A percentile compares a stretch with the other conserved stretches of the same genome.
phyloP scores from a whole-genome alignment of 177 flowering plant genomes.

The Tripterygium wilfordii region DNA sequence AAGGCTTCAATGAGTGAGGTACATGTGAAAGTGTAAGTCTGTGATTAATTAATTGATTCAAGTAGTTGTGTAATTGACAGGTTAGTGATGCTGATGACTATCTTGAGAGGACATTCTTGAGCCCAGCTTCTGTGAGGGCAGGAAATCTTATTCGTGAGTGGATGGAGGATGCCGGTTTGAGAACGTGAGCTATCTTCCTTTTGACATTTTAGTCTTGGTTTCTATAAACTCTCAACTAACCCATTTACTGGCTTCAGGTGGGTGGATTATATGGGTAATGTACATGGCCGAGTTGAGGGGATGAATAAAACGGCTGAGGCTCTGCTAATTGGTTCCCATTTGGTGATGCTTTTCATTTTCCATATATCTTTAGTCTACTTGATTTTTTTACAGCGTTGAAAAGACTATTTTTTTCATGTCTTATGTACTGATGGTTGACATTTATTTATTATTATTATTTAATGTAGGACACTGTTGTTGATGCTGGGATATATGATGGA shows the following conservation, averaged over 20 bases:
- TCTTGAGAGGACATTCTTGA: conserved; percentile 92
- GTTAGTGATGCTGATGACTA: conserved; percentile 78
- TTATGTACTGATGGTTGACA: conserved; percentile 13
- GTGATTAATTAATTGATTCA: neutral
- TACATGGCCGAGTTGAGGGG: conserved; percentile 90
- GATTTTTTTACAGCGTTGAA: neutral
- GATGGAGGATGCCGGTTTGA: conserved; percentile 98
- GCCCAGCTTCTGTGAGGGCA: conserved; percentile 81
- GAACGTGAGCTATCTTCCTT: conserved; percentile 52
- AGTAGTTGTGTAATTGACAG: conserved; percentile 28
- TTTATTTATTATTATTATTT: conserved; percentile 14
- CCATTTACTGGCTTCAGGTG: conserved; percentile 48
- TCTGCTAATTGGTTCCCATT: conserved; percentile 86
- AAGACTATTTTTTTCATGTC: too few relatives aligned
- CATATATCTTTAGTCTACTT: neutral
- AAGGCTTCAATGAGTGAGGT: too few relatives aligned
- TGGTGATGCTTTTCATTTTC: conserved; percentile 39
- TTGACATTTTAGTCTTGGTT: neutral
- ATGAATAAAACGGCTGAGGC: conserved; percentile 62
- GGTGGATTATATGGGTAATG: conserved; percentile 90
- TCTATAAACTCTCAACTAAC: conserved; percentile 11
- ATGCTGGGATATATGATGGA: conserved; percentile 97
- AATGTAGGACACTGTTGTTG: conserved; percentile 90
- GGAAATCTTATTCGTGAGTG: conserved; percentile 54
- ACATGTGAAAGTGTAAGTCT: too few relatives aligned